phyloP scores from a whole-genome alignment of 768 basidiomycete species.

The Cubamyces sp. region DNA sequence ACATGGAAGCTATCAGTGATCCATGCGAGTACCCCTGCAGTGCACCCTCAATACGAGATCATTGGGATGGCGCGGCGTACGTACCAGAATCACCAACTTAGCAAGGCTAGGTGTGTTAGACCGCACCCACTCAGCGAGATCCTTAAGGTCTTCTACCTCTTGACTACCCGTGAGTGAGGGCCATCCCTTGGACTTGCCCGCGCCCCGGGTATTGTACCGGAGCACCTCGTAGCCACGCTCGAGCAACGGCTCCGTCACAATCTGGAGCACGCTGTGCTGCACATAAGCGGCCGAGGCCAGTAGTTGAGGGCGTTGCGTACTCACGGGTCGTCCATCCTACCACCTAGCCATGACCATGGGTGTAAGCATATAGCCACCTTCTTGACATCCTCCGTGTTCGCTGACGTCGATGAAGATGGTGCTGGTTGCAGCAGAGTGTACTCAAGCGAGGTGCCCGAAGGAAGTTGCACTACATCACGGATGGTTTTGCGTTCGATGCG shows the following conservation, averaged over 20 bases:
- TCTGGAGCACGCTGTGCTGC: slow-evolving; percentile 46
- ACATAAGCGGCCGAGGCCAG: neutral
- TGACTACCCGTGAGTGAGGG: slow-evolving; percentile 70
- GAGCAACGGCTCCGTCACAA: slow-evolving; percentile 47
- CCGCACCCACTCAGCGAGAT: slow-evolving; percentile 60
- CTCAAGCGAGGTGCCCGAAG: slow-evolving; percentile 32
- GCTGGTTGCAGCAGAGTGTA: slow-evolving; percentile 20
- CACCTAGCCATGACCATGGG: slow-evolving; percentile 88
- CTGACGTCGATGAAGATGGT: neutral
- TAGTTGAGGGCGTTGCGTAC: slow-evolving; percentile 34
- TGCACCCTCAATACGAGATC: neutral
- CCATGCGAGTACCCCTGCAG: slow-evolving; percentile 84
- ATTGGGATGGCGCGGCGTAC: slow-evolving; percentile 29
- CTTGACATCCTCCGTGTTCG: slow-evolving; percentile 19
- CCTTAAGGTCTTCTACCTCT: slow-evolving; percentile 73
- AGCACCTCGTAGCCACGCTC: slow-evolving; percentile 58
- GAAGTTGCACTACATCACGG: slow-evolving; percentile 25
- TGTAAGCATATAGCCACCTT: slow-evolving; percentile 75
- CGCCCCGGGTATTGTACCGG: slow-evolving; percentile 78
- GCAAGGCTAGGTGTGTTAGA: slow-evolving; percentile 45
- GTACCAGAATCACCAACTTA: slow-evolving; percentile 63
- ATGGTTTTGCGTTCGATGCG: neutral
- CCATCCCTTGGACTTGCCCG: slow-evolving; percentile 74
- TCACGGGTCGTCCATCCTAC: slow-evolving; percentile 76
- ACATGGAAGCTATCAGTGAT: slow-evolving; percentile 69